Conservation (phyloP, 768 basidiomycete species). For the Kwoniella mangroviensis region DNA sequence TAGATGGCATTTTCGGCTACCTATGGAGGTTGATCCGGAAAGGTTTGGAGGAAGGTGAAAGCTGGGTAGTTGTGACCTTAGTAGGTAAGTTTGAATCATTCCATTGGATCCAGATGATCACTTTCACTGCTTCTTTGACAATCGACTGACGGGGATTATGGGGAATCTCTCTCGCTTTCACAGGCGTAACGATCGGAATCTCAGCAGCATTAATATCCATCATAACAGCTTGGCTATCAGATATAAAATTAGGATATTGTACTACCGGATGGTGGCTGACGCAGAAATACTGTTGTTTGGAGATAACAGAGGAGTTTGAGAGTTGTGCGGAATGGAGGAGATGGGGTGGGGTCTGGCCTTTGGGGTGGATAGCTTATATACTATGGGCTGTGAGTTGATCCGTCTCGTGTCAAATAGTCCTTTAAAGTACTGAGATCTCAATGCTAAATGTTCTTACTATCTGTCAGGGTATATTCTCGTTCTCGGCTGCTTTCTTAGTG, state of each 20-base stretch:
- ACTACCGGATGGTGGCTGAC: conserved; percentile 97
- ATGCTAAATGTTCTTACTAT: too few species aligned
- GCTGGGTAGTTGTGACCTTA: conserved; percentile 87
- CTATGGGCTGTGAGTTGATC: conserved; percentile 76
- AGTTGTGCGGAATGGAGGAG: conserved; percentile 86
- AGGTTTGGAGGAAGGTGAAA: conserved; percentile 73
- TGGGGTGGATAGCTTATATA: conserved; percentile 80
- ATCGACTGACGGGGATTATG: neutral
- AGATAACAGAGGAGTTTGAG: conserved; percentile 74
- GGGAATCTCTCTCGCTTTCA: conserved; percentile 5
- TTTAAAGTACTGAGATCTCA: too few species aligned
- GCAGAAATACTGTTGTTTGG: conserved; percentile 98
- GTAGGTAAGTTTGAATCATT: conserved; percentile 69
- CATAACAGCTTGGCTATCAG: conserved; percentile 93
- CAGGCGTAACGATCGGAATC: conserved; percentile 86
- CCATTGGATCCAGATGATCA: neutral
- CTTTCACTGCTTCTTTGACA: neutral
- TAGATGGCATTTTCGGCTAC: conserved; percentile 52
- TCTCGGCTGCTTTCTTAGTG: conserved; percentile 86
- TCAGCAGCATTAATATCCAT: conserved; percentile 96
- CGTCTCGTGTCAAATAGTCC: neutral
- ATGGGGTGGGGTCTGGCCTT: conserved; percentile 75
- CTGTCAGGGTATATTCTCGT: conserved; percentile 74
- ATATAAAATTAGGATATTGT: conserved; percentile 97
- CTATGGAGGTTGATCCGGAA: conserved; percentile 69